Base-by-base conservation (phyloP, 371 early-diverging fungal genomes). In the Funneliformis caledonium region DNA sequence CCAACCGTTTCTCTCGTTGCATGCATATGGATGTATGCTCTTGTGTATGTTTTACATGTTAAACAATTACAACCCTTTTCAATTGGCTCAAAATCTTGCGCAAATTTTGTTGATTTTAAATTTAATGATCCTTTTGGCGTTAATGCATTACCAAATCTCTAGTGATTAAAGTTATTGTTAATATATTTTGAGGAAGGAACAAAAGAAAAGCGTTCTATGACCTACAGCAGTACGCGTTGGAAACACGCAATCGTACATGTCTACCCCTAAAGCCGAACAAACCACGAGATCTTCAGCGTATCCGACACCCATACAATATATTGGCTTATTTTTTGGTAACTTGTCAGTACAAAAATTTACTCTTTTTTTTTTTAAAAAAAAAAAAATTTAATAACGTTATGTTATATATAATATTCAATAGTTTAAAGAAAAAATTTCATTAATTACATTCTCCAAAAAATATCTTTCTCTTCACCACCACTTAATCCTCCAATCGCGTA, bases 261-360 rank as follows among this genome's bases (percentile, higher is more conserved):
- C 98, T 37, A 96, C 95, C 73, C 99, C 99, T 69, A 98, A 87
- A 42, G 97, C 96, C 50, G 94, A 91, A 88, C 96, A 97, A 1
- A 98, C 94, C 8, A 98, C 95, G 82, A 98, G 84, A 86, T 98
- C 97, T 81, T 95, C 96, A 5, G 97, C 96, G 83, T 98, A 98
- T 83, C 99, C 99, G 33, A 98, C 95, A 45, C 99, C 99, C 99
- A 98, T 98, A 86, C 97, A 96, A 87, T 98, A 98, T 80, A 93
- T 93, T 11, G 99, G 98, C 80, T 97, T 96, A 80, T 87, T 88
- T 45, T 93, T 86, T 50, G 97, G 96, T 72, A 98, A 85, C 81
- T 93, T 81, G 83, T 95, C 96, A 9, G 96, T 96, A 85, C 95
- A 96, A 65, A 91, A 85, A 22, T 89, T 84, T 10, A 98, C 96